A percentile compares a stretch with the other conserved stretches of the same genome.
Evolutionary conservation across 495 filamentous ascomycete genomes (phyloP).

Genomic region (Parachaetomium inaequale): DNA sequence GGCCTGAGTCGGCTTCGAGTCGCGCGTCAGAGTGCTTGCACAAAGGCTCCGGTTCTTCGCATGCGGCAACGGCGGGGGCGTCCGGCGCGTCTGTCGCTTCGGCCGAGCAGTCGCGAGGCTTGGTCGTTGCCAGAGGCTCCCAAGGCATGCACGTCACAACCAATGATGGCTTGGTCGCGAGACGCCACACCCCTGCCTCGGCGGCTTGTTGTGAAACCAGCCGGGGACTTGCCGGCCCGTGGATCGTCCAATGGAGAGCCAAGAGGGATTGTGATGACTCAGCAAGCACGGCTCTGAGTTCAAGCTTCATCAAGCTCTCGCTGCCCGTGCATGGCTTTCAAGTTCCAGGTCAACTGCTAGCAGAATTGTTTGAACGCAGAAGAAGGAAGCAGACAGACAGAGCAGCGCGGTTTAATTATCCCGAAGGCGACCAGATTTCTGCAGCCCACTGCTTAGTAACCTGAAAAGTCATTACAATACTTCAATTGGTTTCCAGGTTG

Average conservation of each 20-base stretch:
- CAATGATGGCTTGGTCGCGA: slow-evolving; percentile 14
- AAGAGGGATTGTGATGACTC: slow-evolving; percentile 8
- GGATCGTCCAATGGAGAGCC: not conserved
- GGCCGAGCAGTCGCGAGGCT: not conserved
- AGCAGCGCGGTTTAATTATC: too few species aligned
- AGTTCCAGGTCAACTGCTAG: too few species aligned
- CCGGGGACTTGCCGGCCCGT: not conserved
- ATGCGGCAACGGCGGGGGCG: not conserved
- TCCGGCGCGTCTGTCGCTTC: slow-evolving; percentile 10
- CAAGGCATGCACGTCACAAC: slow-evolving; percentile 24
- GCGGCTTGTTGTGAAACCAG: not conserved
- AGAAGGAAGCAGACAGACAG: too few species aligned
- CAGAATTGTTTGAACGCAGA: too few species aligned
- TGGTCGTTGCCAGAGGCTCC: slow-evolving; percentile 18
- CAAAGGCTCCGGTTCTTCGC: not conserved
- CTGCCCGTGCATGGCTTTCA: too few species aligned
- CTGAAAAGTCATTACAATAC: too few species aligned
- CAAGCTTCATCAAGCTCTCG: too few species aligned
- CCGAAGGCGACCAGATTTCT: too few species aligned
- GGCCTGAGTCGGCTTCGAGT: not conserved
- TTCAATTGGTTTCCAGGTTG: too few species aligned
- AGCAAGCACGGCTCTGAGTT: not conserved
- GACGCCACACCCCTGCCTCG: slow-evolving; percentile 13
- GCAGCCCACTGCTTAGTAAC: too few species aligned
- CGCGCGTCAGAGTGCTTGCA: not conserved